Conservation (phyloP, 2,329 filamentous ascomycete genomes). For the Anthostomella pinea region DNA sequence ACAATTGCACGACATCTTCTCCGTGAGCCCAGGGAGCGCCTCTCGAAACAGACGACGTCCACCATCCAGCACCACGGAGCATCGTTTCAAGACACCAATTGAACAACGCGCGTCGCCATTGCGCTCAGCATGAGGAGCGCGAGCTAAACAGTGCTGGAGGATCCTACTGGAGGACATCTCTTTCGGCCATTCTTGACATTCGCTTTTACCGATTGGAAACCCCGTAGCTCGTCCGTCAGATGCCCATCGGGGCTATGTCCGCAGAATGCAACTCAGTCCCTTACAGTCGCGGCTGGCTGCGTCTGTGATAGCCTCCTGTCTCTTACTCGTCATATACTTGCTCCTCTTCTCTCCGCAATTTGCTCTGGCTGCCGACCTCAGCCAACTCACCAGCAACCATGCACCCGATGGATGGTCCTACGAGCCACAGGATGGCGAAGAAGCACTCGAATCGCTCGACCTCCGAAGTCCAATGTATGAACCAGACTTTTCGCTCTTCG, state of each 20-base stretch:
- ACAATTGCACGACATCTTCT: too few relatives aligned
- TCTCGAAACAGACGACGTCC: too few relatives aligned
- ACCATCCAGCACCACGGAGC: too few relatives aligned
- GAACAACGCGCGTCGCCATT: too few relatives aligned
- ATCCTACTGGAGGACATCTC: too few relatives aligned
- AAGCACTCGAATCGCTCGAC: constrained; percentile 17
- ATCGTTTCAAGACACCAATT: too few relatives aligned
- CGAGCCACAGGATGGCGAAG: constrained; percentile 19
- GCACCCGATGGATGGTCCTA: constrained; percentile 15
- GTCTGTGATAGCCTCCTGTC: constrained; percentile 58
- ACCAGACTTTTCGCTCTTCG: constrained; percentile 59
- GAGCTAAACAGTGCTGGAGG: too few relatives aligned
- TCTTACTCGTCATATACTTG: constrained; percentile 60
- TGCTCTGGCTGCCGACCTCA: constrained; percentile 59
- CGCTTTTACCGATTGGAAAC: constrained; percentile 6
- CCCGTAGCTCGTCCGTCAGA: constrained; percentile 16
- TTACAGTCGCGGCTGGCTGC: constrained; percentile 71
- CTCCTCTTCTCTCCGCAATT: constrained; percentile 56
- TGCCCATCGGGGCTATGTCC: constrained; percentile 42
- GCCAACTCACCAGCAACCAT: constrained; percentile 20
- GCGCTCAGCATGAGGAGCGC: too few relatives aligned
- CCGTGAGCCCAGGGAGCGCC: too few relatives aligned
- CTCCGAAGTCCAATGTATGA: constrained; percentile 45
- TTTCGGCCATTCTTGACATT: too few relatives aligned
- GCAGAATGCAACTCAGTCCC: constrained; percentile 59